phyloP scores from a whole-genome alignment of 78 protist species.

The Isochrysis galbana region DNA sequence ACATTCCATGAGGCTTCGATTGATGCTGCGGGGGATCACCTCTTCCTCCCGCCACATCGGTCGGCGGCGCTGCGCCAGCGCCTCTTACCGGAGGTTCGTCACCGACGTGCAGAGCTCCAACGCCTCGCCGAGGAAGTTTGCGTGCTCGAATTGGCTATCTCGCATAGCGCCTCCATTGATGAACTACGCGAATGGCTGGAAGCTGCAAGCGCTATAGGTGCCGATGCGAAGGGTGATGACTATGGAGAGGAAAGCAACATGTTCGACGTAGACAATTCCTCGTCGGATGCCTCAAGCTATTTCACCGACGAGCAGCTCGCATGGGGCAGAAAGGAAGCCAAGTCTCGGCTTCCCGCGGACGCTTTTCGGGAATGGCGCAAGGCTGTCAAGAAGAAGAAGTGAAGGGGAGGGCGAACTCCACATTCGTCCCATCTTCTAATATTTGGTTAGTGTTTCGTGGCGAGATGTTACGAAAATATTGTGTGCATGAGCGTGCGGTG shows the following conservation, averaged over 20 bases:
- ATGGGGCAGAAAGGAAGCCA: conserved; percentile 13
- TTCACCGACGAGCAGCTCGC: background rate
- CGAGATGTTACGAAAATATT: no score
- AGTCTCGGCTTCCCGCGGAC: background rate
- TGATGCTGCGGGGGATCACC: background rate
- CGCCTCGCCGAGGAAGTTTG: background rate
- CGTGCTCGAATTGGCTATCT: background rate
- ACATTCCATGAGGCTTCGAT: background rate
- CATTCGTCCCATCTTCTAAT: no score
- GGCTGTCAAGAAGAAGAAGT: background rate
- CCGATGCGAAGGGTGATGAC: background rate
- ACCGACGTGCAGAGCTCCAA: background rate
- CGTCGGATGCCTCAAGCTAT: background rate
- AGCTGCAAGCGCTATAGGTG: background rate
- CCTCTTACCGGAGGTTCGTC: background rate
- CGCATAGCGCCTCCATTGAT: no score
- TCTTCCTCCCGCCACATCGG: background rate
- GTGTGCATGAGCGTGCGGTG: no score
- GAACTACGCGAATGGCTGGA: background rate
- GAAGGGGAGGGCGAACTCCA: no score
- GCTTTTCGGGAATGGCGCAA: background rate
- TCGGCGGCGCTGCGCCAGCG: background rate
- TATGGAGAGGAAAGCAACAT: background rate
- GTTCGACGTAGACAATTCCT: background rate
- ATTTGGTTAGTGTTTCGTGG: no score